Base-by-base conservation (phyloP, 139 green algal species). In the Chlorella sorokiniana region DNA sequence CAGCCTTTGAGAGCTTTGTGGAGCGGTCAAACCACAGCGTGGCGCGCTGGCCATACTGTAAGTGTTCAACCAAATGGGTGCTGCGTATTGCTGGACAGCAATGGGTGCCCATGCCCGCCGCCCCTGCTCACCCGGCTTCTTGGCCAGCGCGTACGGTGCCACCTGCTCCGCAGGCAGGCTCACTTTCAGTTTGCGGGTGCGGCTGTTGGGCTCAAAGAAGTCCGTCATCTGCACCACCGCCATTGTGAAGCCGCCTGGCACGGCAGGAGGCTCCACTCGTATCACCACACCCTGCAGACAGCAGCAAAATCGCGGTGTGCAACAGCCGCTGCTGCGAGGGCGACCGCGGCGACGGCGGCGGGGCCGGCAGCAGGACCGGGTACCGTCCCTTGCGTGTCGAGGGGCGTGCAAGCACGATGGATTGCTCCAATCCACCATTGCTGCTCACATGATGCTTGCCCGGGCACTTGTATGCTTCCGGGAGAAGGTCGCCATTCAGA, bases 121-220 rank as follows among this genome's bases (percentile, higher is more conserved):
- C 54, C 11, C 29, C 59, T 29, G 1, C 52, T 23, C 25, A 20
- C 5, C 25, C 33, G 33, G 22, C 38, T 51, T 8, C 70, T 48
- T 77, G 70, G 27, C 9, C 38, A 54, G 37, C 52, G 69, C 73
- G 38, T 69, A 79, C 22, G 73, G 73, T 38, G 40, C 52, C 73
- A 79, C 73, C 29, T 40, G 35, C 54, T 68, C 54, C 54, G 69
- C 16, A 29, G 73, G 73, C 51, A 79, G 73, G 25, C 25, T 18
- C 25, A 79, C 73, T 14, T 79, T 68, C 23, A 79, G 73, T 38
- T 69, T 79, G 25, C 52, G 51, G 23, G 73, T 79, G 52, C 54
- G 51, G 20, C 52, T 61, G 3, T 38, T 31, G 6, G 16, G 16
- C 25, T 69, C 52, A 1, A 44, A 48, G 35, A 79, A 69, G 54